Evolutionary conservation across 202 grass and related monocot species (phyloP).

Genomic region (Carex sylvatica): DNA sequence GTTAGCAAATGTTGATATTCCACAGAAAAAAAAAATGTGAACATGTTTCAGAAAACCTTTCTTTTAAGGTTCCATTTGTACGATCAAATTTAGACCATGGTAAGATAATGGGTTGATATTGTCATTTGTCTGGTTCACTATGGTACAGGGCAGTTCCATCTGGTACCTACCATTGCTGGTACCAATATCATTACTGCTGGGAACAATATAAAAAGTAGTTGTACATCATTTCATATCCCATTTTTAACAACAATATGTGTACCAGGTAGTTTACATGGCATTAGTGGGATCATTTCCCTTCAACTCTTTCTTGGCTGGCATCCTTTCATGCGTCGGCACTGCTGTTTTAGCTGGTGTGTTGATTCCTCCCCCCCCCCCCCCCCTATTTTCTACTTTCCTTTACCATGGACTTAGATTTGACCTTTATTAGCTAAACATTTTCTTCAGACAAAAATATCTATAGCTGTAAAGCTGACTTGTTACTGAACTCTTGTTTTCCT

Average conservation of each 20-base stretch:
- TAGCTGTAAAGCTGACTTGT: neutral
- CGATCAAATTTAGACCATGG: neutral
- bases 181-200: neutral
- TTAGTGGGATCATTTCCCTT: conserved; percentile 40
- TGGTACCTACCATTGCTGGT: neutral
- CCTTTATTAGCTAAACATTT: neutral
- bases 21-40: neutral
- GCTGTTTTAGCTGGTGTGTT: conserved; percentile 25
- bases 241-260: neutral
- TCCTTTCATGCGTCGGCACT: conserved; percentile 26
- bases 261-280: conserved; percentile 48
- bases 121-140: neutral
- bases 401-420: neutral
- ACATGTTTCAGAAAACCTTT: neutral
- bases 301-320: conserved; percentile 55
- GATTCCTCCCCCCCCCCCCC: neutral
- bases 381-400: neutral
- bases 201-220: neutral
- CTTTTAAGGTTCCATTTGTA: neutral
- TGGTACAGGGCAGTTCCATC: neutral
- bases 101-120: neutral
- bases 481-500: neutral
- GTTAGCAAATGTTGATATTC: neutral
- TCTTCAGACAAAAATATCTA: neutral
- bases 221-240: neutral